A percentile compares a stretch with the other conserved stretches of the same genome.
phyloP scores from a whole-genome alignment of 805 yeast species.

The Yamadazyma ubonensis region DNA sequence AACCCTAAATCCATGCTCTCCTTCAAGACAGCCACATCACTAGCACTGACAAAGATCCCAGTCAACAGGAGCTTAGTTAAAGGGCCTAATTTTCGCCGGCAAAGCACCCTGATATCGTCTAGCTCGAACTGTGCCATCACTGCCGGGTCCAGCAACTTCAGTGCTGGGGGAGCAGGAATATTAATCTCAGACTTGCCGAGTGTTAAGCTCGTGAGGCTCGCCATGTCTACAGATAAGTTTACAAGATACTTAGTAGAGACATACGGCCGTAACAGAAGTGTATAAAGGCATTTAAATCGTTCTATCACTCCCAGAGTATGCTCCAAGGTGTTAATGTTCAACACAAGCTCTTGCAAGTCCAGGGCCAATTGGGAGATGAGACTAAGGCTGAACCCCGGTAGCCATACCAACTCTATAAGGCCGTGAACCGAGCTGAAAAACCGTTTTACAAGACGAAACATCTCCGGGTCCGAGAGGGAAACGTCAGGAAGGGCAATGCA shows the following conservation, averaged over 20 bases:
- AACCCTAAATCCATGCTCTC: constrained; percentile 20
- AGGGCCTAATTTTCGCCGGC: neutral
- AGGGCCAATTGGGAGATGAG: constrained; percentile 24
- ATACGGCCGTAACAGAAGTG: constrained; percentile 38
- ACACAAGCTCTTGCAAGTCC: constrained; percentile 16
- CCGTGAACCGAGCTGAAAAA: constrained; percentile 25
- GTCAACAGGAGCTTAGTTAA: constrained; percentile 21
- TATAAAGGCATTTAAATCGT: constrained; percentile 22
- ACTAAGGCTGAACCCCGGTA: constrained; percentile 28
- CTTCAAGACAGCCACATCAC: constrained; percentile 19
- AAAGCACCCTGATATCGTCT: constrained; percentile 19
- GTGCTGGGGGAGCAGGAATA: constrained; percentile 12
- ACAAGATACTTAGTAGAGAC: constrained; percentile 25
- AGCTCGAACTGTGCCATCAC: neutral
- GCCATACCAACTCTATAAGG: constrained; percentile 34
- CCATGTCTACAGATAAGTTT: constrained; percentile 13
- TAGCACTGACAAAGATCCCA: constrained; percentile 22
- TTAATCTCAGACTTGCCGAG: constrained; percentile 21
- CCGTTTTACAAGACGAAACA: constrained; percentile 22
- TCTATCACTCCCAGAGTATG: constrained; percentile 17
- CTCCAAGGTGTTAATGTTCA: constrained; percentile 27
- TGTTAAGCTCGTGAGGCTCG: constrained; percentile 14
- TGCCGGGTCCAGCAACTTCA: constrained; percentile 18
- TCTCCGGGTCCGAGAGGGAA: constrained; percentile 32
- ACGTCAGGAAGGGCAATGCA: constrained; percentile 43